Evolutionary conservation across 106 monocot genomes (phyloP).

Genomic region (Hemerocallis citrina): DNA sequence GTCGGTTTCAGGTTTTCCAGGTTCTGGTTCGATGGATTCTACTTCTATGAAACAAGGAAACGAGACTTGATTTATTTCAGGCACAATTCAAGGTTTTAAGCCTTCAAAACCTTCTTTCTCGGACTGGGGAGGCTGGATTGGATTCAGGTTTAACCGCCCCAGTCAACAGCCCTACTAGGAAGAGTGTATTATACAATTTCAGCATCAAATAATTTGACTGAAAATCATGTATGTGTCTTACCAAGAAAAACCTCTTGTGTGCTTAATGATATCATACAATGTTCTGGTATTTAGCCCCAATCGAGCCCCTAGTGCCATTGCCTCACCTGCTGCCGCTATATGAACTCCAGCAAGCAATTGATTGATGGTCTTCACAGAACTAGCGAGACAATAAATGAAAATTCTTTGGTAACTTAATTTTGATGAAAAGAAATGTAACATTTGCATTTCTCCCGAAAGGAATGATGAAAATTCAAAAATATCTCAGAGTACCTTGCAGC

Average conservation of each 20-base stretch:
- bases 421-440: neutral
- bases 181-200: too few relatives aligned
- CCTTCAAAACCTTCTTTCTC: too few relatives aligned
- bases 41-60: too few relatives aligned
- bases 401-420: too few relatives aligned
- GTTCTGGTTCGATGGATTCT: too few relatives aligned
- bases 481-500: constrained; percentile 73
- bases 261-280: constrained; percentile 68
- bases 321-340: constrained; percentile 94
- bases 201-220: neutral
- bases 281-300: constrained; percentile 54
- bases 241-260: constrained; percentile 81
- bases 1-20: too few relatives aligned
- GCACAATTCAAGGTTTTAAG: too few relatives aligned
- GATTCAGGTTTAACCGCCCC: too few relatives aligned
- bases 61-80: too few relatives aligned
- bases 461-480: neutral
- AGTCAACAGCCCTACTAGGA: too few relatives aligned
- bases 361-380: constrained; percentile 96
- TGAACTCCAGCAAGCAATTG: constrained; percentile 99
- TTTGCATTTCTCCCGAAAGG: neutral
- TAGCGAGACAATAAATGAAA: constrained; percentile 20
- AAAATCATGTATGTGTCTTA: constrained; percentile 9
- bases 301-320: constrained; percentile 87
- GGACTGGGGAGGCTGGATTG: too few relatives aligned